Evolutionary conservation across 1,139 yeast species (phyloP), one percentile per base, ranked within the genome.

Genomic region (Magnusiomyces fungicola): DNA sequence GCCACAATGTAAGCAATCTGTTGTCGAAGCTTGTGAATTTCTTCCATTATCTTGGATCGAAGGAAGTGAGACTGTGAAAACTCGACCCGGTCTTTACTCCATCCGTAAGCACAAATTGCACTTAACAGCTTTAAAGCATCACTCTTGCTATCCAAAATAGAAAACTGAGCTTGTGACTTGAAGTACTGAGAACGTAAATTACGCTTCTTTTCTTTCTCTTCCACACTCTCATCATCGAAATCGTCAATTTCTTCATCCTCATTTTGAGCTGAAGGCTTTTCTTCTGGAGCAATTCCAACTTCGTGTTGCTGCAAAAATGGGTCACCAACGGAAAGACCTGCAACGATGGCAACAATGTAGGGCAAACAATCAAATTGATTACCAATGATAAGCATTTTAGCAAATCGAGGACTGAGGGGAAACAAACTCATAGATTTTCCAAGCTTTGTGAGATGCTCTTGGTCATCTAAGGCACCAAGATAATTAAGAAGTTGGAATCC

Each of bases 311-410:
- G 74, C 36, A 88, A 68, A 60, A 89, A 87, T 5, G 96, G 96
- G 60, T 90, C 96, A 3, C 97, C 97, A 43, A 92, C 97, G 0
- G 97, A 83, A 40, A 94, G 69, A 0, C 92, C 96, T 19, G 97
- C 85, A 1, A 94, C 97, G 51, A 94, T 76, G 0, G 97, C 94
- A 50, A 92, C 80, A 25, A 92, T 74, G 61, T 87, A 92, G 0
- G 95, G 89, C 52, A 92, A 70, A 66, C 97, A 90, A 3, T 78
- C 83, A 50, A 78, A 80, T 64, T 92, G 97, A 63, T 89, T 87
- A 9, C 96, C 96, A 39, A 90, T 78, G 40, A 90, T 75, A 53
- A 94, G 72, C 75, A 94, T 88, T 62, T 90, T 90, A 3, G 98
- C 82, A 66, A 84, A 94, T 47, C 98, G 73, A 2, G 99, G 98